Evolutionary conservation across 2,329 filamentous ascomycete genomes (phyloP).

Genomic region (Phialophora macrospora): DNA sequence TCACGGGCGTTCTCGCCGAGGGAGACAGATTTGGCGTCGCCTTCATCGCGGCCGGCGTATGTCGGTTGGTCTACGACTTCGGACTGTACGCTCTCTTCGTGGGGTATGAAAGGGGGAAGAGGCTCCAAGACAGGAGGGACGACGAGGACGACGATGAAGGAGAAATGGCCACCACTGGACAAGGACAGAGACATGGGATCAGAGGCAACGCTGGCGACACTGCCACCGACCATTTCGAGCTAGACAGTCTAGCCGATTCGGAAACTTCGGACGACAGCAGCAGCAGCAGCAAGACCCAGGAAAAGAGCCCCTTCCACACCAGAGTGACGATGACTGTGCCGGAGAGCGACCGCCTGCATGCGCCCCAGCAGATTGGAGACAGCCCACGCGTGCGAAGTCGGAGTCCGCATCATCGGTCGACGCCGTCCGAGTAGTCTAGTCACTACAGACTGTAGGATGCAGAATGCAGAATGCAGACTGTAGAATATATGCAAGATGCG

Average conservation of each 20-base stretch:
- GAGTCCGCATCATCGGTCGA: constrained; percentile 33
- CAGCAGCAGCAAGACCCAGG: background rate
- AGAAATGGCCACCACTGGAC: background rate
- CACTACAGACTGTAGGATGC: too few species aligned
- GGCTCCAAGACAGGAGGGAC: constrained; percentile 46
- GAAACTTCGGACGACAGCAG: constrained; percentile 5
- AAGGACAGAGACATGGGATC: background rate
- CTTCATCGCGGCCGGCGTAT: constrained; percentile 61
- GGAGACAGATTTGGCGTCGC: constrained; percentile 64
- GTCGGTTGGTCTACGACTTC: constrained; percentile 62
- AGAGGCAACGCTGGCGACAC: constrained; percentile 3
- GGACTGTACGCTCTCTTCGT: constrained; percentile 65
- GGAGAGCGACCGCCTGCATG: background rate
- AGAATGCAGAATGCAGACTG: too few species aligned
- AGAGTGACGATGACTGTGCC: background rate
- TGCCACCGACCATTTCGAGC: constrained; percentile 24
- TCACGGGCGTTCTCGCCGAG: constrained; percentile 62
- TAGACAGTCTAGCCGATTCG: constrained; percentile 28
- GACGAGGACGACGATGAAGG: background rate
- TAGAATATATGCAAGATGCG: too few species aligned
- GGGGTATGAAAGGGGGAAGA: constrained; percentile 3
- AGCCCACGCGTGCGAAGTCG: constrained; percentile 24
- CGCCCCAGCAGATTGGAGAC: constrained; percentile 12
- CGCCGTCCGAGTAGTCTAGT: background rate
- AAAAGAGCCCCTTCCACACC: background rate